Base-by-base conservation (phyloP, 768 basidiomycete species). In the Hypholoma fasciculare region DNA sequence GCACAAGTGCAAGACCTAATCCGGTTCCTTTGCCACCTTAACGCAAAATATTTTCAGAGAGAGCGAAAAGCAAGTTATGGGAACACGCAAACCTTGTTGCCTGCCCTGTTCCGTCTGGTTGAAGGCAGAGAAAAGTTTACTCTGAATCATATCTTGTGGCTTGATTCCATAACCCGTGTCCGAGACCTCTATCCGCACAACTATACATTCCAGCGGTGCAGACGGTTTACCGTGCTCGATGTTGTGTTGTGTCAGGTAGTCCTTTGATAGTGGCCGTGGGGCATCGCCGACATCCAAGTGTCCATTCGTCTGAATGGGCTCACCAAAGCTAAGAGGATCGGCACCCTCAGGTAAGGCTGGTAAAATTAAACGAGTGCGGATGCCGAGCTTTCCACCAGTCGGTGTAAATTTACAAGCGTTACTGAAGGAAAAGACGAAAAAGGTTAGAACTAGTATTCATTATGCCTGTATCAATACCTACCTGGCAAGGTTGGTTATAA, bases 401-500 rank as follows among this genome's bases (percentile, higher is more conserved):
- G 85, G 84, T 1, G 90, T 92, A 63, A 91, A 92, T 69, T 91
- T 92, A 71, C 88, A 89, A 5, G 89, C 90, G 62, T 92, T 92
- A 63, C 88, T 87, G 47, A 27, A 47, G 26, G 36, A 20, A n/a
- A 36, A 9, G 13, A 43, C 11, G n/a, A 52, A n/a, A 23, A 23
- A 23, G 23, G 23, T 23, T 23, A 23, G 23, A 23, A 1, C 4
- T 23, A 23, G 23, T 2, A 23, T 2, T 4, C 23, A 23, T 4
- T 2, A 23, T 23, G 23, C 4, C 4, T 23, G 4, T 23, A 4
- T 23, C 23, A 23, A 23, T 23, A 23, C 16, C 20, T 61, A 78
- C 90, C 89, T 91, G 5, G 91, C 87, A 47, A 96, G 84, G 69
- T 95, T 94, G 49, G 89, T 93, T 69, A 89, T 81, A 52, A 92